Conservation (phyloP, 345 rosid species). For the Rubroshorea leprosula region DNA sequence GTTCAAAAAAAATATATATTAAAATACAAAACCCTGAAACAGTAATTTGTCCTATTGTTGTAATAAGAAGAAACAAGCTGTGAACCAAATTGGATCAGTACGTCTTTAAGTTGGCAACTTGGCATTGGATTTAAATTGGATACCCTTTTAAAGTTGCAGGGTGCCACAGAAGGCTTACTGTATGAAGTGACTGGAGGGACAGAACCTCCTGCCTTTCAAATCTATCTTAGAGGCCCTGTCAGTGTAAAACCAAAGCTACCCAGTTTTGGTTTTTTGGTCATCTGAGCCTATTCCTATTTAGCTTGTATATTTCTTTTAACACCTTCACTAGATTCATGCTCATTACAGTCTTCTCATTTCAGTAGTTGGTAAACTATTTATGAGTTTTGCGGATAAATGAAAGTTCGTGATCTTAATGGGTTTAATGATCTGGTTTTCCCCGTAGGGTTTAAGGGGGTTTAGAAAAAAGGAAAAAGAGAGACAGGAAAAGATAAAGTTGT, state of each 20-base stretch:
- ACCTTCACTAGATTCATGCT: too few relatives aligned
- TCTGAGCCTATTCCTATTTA: constrained; percentile 15
- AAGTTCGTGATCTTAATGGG: constrained; percentile 9
- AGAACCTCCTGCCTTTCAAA: constrained; percentile 33
- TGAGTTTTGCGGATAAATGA: neutral
- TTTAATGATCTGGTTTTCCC: constrained; percentile 20
- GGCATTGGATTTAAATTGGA: constrained; percentile 23
- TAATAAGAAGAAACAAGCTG: constrained; percentile 18
- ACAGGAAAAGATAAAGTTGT: constrained; percentile 8
- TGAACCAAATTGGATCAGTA: constrained; percentile 27
- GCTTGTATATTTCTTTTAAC: too few relatives aligned
- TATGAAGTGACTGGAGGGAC: constrained; percentile 45
- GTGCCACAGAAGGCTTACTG: constrained; percentile 34
- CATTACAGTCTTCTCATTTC: too few relatives aligned
- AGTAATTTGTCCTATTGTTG: neutral
- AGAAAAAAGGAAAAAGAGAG: neutral
- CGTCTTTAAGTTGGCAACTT: constrained; percentile 9
- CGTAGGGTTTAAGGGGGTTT: constrained; percentile 24
- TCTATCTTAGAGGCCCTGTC: constrained; percentile 27
- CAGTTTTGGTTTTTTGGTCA: constrained; percentile 14
- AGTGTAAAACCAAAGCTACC: constrained; percentile 27
- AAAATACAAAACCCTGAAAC: neutral
- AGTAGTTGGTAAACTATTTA: neutral
- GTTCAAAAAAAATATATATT: too few relatives aligned
- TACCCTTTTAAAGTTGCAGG: constrained; percentile 20